Evolutionary conservation across 176 grass and related monocot genomes (phyloP), one percentile per base, ranked within the genome.

Genomic region (Zoysia pacifica): DNA sequence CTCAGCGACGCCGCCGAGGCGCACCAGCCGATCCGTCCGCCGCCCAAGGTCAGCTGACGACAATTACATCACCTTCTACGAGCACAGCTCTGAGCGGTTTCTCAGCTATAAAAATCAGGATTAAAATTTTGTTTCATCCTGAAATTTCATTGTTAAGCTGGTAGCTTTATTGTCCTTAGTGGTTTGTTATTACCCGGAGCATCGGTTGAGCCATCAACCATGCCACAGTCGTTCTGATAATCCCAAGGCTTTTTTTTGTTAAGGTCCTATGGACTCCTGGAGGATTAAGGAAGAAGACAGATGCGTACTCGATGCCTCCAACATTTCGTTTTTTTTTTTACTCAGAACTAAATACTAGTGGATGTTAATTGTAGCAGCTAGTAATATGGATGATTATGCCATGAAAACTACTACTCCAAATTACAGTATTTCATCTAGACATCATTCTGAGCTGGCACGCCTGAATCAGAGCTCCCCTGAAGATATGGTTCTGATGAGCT

Each of bases 31-130:
- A 70, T 87, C 74, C 74, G 19, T 46, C 14, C 14, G 36, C 43
- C 68, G 51, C 74, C 80, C 50, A 83, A 88, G 86, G 86, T 88
- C 67, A 51, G 63, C 19, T 44, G 16, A 52, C 36, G 9, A 18
- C 52, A 6, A 18, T 60, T 38, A 5, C 43, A 47, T 69, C 66
- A 47, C 42, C 16, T n/a, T 68, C 19, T 3, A n/a, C 5, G 15
- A 59, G 39, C 13, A 37, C 28, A 37, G 20, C 61, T 38, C 10
- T 37, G 62, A 62, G 3, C 20, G 28, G 28, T 28, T 38, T 62
- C 1, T 28, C 7, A 10, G 8, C 5, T 2, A 18, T 35, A 9
- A 28, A 61, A 60, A 61, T 28, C 28, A 28, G 58, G 61, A 63
- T 37, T 38, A 13, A 37, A 11, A 38, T 19, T 8, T 19, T 59